Evolutionary conservation across 768 basidiomycete species (phyloP).

Genomic region (Pulveroboletus frians): DNA sequence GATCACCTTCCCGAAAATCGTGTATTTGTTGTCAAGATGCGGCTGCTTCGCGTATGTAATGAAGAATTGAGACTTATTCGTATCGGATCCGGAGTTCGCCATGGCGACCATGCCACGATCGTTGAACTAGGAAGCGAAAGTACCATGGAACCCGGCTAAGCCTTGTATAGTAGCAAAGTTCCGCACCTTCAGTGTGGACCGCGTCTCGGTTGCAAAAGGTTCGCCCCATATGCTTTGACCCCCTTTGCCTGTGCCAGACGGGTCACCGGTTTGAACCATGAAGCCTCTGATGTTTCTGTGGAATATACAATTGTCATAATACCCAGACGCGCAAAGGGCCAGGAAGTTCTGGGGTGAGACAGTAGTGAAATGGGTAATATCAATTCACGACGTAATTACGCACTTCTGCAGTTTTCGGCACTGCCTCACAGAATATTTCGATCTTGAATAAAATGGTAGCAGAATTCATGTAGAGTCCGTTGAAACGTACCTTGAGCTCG

Average conservation of each 20-base stretch:
- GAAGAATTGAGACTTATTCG: constrained; percentile 91
- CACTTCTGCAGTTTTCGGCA: constrained; percentile 93
- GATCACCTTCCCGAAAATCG: constrained; percentile 96
- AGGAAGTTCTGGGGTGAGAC: constrained; percentile 74
- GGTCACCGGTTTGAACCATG: constrained; percentile 94
- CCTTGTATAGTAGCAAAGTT: not conserved
- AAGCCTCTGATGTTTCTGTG: constrained; percentile 95
- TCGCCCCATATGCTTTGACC: constrained; percentile 96
- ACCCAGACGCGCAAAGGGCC: constrained; percentile 85
- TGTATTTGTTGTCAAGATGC: constrained; percentile 91
- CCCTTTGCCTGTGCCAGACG: constrained; percentile 86
- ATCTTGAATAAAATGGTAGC: constrained; percentile 46
- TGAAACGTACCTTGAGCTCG: constrained; percentile 74
- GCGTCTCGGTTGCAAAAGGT: constrained; percentile 87
- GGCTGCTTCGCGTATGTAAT: constrained; percentile 89
- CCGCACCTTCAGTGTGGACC: constrained; percentile 86
- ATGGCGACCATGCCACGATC: constrained; percentile 92
- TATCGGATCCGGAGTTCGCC: constrained; percentile 94
- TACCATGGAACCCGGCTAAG: not conserved
- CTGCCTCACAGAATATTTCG: constrained; percentile 95
- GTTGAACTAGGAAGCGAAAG: constrained; percentile 68
- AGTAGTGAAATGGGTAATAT: not conserved
- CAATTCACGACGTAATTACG: not conserved
- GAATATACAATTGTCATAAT: constrained; percentile 80
- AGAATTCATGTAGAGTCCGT: not conserved